phyloP scores from a whole-genome alignment of 2,329 filamentous ascomycete genomes.

The Ceratocystis harringtonii region DNA sequence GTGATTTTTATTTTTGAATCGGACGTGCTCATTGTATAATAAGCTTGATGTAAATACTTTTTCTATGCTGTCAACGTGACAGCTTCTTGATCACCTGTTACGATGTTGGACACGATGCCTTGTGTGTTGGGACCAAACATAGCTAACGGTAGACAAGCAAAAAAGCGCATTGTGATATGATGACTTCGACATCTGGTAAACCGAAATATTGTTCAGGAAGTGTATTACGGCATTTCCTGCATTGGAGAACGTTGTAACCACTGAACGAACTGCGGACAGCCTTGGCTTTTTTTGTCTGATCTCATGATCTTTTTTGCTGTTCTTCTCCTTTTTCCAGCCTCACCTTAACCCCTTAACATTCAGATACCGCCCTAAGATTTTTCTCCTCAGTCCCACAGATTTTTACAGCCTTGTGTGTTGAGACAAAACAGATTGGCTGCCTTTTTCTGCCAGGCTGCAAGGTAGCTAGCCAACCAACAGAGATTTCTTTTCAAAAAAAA shows the following conservation, averaged over 20 bases:
- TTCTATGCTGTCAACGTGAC: too few relatives aligned
- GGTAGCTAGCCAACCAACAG: neutral
- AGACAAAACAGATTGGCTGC: too few relatives aligned
- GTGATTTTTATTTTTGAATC: too few relatives aligned
- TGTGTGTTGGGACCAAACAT: neutral
- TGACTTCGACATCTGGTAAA: slow-evolving; percentile 18
- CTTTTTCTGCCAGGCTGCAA: neutral
- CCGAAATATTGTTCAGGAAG: slow-evolving; percentile 14
- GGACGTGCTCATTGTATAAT: too few relatives aligned
- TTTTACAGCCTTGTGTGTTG: too few relatives aligned
- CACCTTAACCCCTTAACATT: neutral
- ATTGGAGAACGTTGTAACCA: slow-evolving; percentile 2
- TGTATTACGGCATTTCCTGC: neutral
- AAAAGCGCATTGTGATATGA: slow-evolving; percentile 5
- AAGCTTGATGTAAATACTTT: too few relatives aligned
- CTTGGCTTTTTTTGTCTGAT: slow-evolving; percentile 11
- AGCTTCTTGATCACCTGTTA: too few relatives aligned
- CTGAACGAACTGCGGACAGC: slow-evolving; percentile 15
- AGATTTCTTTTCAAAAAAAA: neutral
- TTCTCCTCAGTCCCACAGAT: neutral
- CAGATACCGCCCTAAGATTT: neutral
- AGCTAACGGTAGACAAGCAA: neutral
- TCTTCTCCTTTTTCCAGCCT: neutral
- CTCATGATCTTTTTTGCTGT: neutral
- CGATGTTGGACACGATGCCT: too few relatives aligned